Base-by-base conservation (phyloP, 768 basidiomycete genomes). In the Austroboletus festivus region DNA sequence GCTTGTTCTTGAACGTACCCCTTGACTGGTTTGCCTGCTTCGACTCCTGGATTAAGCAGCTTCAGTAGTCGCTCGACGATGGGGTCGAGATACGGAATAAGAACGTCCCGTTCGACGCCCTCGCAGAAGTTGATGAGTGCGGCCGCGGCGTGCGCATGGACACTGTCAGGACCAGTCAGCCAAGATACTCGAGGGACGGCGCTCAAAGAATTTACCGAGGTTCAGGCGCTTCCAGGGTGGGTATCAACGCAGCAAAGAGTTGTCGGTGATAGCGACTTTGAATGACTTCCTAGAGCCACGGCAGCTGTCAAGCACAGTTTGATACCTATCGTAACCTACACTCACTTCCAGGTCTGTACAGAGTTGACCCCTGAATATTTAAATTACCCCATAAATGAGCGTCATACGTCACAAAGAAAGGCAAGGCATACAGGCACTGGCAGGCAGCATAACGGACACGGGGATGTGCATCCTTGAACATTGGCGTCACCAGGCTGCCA, bases 91-190 rank as follows among this genome's bases (percentile, higher is more conserved):
- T 88, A 91, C 0, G 87, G 86, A 0, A 85, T 57, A 10, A 90
- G 77, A 1, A 80, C 83, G 20, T 86, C 79, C 15, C 81, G 77
- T 55, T 82, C 85, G 30, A 89, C 88, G 30, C 89, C 88, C 62
- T 93, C 86, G 65, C 90, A 93, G 70, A 93, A 93, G 63, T 93
- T 94, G 64, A 93, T 90, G 20, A 93, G 73, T 0, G 90, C 90
- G 0, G 91, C 86, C 0, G 90, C 89, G 2, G 92, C 88, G 59
- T 94, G 91, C 0, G 89, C 77, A 52, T 92, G 90, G 0, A 93
- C 89, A 21, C 91, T 92, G 56, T 28, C 46, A 30, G 15, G 13
- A 45, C 45, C 5, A 28, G 35, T 47, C 9, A 52, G 48, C 22
- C n/a, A n/a, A n/a, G n/a, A n/a, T n/a, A n/a, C n/a, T n/a, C n/a